A percentile compares a stretch with the other conserved stretches of the same genome.
These are phyloP conservation scores for Neurospora sp. DNA, from an alignment of 495 filamentous ascomycete species.

Conservation along the genomic window DNA sequence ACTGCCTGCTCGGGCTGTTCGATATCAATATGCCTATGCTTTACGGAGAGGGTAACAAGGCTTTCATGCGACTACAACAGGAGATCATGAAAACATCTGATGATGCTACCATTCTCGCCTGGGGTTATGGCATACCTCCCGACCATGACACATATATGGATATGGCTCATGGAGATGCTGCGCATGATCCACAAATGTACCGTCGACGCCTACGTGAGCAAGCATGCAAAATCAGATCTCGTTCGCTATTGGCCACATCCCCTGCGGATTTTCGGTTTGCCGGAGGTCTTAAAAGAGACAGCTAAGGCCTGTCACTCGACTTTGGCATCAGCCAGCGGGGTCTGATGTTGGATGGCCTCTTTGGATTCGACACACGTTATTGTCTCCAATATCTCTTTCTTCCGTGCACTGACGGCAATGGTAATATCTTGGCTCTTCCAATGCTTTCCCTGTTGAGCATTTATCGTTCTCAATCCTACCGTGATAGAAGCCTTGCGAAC, in stretches of 20 bases:
- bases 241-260: neutral
- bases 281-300: neutral
- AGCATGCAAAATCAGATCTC: neutral
- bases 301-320: neutral
- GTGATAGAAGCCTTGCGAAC: neutral
- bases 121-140: neutral
- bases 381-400: neutral
- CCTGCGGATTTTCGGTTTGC: neutral
- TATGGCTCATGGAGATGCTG: neutral
- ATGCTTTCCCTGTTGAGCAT: neutral
- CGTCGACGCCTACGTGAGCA: neutral
- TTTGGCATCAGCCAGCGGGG: neutral
- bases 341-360: neutral
- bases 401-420: neutral
- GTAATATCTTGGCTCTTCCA: neutral
- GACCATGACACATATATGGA: neutral
- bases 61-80: constrained; percentile 22
- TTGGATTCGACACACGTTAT: neutral
- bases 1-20: constrained; percentile 29
- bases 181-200: neutral
- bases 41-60: constrained; percentile 29
- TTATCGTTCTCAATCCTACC: neutral
- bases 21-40: constrained; percentile 22
- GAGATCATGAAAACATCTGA: constrained; percentile 21
- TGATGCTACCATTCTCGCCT: constrained; percentile 4